Percentiles rank a stretch among this genome's conserved stretches.
Conservation (phyloP, 2,329 filamentous ascomycete species). For the Sarocladium brachiariae region DNA sequence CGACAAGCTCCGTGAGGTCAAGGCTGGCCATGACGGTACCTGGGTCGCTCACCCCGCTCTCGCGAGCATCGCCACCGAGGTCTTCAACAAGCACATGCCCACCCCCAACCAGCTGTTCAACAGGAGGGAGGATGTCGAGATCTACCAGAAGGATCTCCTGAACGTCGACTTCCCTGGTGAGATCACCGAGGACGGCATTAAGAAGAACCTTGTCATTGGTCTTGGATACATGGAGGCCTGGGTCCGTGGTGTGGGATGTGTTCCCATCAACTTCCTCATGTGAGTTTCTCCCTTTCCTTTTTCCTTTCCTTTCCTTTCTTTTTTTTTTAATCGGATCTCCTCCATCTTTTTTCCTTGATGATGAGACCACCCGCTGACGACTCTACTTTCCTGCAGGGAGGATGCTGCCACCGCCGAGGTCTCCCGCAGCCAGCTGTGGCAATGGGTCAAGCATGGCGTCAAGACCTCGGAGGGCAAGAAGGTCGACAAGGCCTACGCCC, state of each 20-base stretch:
- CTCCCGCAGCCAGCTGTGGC: constrained; percentile 89
- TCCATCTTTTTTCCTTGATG: neutral
- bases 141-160: constrained; percentile 82
- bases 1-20: constrained; percentile 93
- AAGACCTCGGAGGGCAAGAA: constrained; percentile 81
- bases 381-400: constrained; percentile 45
- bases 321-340: too few relatives aligned
- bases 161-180: constrained; percentile 97
- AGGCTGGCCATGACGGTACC: constrained; percentile 89
- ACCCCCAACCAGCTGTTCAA: constrained; percentile 94
- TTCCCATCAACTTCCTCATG: constrained; percentile 97
- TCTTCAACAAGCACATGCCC: constrained; percentile 99
- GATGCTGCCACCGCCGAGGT: constrained; percentile 97
- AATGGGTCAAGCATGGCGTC: constrained; percentile 74
- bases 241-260: constrained; percentile 89
- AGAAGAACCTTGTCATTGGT: constrained; percentile 96
- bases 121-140: constrained; percentile 80
- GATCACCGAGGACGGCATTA: constrained; percentile 89
- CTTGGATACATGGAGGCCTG: constrained; percentile 98
- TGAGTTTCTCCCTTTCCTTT: constrained; percentile 24
- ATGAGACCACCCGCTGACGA: constrained; percentile 7
- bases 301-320: neutral
- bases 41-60: constrained; percentile 97
- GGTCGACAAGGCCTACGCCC: constrained; percentile 86
- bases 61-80: constrained; percentile 76